Conservation (phyloP, 192 early-diverging fungal species). For the Coemansia sp. region DNA sequence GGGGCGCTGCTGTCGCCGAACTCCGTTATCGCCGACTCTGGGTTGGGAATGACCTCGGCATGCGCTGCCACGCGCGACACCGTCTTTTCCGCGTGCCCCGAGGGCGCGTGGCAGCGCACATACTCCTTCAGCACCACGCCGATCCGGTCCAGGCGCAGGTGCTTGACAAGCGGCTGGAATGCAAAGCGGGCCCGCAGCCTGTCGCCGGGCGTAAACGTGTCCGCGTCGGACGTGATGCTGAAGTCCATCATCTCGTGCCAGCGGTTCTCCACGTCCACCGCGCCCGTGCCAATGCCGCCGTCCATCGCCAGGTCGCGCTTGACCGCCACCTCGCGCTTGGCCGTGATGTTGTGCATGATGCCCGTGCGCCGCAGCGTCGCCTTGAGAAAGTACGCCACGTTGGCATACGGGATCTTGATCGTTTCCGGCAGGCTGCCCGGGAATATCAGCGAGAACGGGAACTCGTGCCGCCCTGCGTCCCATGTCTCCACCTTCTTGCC, state of each 20-base stretch:
- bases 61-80: conserved; percentile 39
- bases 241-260: conserved; percentile 52
- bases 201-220: conserved; percentile 47
- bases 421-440: conserved; percentile 47
- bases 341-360: conserved; percentile 34
- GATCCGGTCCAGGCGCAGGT: conserved; percentile 37
- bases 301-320: conserved; percentile 49
- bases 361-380: conserved; percentile 45
- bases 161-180: conserved; percentile 52
- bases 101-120: conserved; percentile 43
- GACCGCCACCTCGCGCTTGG: conserved; percentile 23
- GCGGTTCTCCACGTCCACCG: conserved; percentile 46
- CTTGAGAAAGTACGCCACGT: conserved; percentile 43
- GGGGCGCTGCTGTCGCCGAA: not conserved
- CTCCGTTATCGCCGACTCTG: not conserved
- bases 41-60: conserved; percentile 20
- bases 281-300: conserved; percentile 47
- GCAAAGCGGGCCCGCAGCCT: conserved; percentile 24
- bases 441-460: conserved; percentile 46
- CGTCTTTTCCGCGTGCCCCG: conserved; percentile 43
- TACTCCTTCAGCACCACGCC: conserved; percentile 52
- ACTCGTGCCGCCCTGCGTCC: conserved; percentile 46
- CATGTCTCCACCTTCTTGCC: conserved; percentile 45
- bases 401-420: conserved; percentile 46
- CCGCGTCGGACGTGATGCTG: conserved; percentile 28